Conservation (phyloP, 2,329 filamentous ascomycete species). For the Epichloe amarillans region DNA sequence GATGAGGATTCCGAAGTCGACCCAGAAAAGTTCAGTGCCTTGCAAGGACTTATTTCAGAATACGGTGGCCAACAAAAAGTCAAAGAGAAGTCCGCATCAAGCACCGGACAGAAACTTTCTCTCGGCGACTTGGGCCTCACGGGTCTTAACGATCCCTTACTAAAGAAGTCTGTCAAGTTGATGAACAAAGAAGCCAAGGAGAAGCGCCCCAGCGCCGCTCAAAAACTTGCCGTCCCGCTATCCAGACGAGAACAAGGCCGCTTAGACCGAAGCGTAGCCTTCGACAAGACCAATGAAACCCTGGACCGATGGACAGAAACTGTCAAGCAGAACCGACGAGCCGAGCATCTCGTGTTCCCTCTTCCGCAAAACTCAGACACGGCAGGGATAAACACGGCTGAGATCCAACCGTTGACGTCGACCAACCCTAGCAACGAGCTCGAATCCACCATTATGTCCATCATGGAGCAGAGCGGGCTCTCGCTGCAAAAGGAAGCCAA, state of each 20-base stretch:
- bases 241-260: conserved; percentile 77
- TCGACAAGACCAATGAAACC: conserved; percentile 83
- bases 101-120: conserved; percentile 52
- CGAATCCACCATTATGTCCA: conserved; percentile 73
- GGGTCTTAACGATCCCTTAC: conserved; percentile 56
- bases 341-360: conserved; percentile 83
- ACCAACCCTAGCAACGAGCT: conserved; percentile 62
- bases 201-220: conserved; percentile 29
- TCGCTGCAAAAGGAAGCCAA: conserved; percentile 33
- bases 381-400: conserved; percentile 45
- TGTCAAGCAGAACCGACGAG: conserved; percentile 82
- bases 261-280: conserved; percentile 69
- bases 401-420: conserved; percentile 50
- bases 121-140: conserved; percentile 62
- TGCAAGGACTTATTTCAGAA: conserved; percentile 56
- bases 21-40: conserved; percentile 46
- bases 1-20: conserved; percentile 36
- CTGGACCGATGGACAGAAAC: conserved; percentile 88
- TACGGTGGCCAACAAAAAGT: conserved; percentile 54
- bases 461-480: conserved; percentile 81
- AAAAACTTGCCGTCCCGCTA: conserved; percentile 70
- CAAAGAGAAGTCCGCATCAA: conserved; percentile 25
- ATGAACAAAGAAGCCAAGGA: conserved; percentile 50
- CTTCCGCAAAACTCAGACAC: conserved; percentile 57
- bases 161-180: conserved; percentile 69